Evolutionary conservation across 2,329 filamentous ascomycete genomes (phyloP), one percentile per base, ranked within the genome.

Genomic region (Nothomitra cinnamomea): DNA sequence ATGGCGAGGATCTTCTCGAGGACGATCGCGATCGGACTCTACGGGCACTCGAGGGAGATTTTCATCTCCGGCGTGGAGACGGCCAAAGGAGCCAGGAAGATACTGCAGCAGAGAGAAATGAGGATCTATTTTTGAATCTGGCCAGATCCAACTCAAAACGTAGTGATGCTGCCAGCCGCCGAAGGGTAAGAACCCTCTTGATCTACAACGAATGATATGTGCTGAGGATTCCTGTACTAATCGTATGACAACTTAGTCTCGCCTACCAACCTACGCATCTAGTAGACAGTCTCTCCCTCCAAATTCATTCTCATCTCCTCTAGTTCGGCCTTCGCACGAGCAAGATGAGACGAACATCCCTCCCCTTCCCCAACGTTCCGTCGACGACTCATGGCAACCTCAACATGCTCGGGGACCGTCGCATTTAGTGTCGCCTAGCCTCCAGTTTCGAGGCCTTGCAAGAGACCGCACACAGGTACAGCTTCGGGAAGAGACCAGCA

Each of bases 61-160:
- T 49, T 10, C 8, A 10, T 2, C n/a, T 35, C 13, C 32, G 36
- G n/a, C 21, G 40, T n/a, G 50, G 40, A 36, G 40, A 43, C 13
- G 50, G 35, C 50, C 40, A 52, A n/a, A 52, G 21, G 35, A 19
- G 32, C 50, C 12, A 54, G 22, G 36, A 36, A 38, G 51, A n/a
- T 25, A 6, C 28, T 10, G 10, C 28, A 4, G 28, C 8, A 12
- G 28, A 36, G 25, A 25, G 56, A 15, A 53, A 52, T 22, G 60
- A 59, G 51, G 62, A 64, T 54, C 54, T 63, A 45, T 64, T 64
- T 56, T 55, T 64, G 50, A 60, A 61, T 53, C 58, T 64, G 38
- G 62, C 61, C 41, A 38, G 58, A 52, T 59, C 62, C 53, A 55
- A 63, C 35, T 56, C 58, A 53, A 47, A 53, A 17, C 57, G 58